A percentile compares a stretch with the other conserved stretches of the same genome.
Conservation (phyloP, 176 grass and related monocot genomes). For the Elymus sibiricus region DNA sequence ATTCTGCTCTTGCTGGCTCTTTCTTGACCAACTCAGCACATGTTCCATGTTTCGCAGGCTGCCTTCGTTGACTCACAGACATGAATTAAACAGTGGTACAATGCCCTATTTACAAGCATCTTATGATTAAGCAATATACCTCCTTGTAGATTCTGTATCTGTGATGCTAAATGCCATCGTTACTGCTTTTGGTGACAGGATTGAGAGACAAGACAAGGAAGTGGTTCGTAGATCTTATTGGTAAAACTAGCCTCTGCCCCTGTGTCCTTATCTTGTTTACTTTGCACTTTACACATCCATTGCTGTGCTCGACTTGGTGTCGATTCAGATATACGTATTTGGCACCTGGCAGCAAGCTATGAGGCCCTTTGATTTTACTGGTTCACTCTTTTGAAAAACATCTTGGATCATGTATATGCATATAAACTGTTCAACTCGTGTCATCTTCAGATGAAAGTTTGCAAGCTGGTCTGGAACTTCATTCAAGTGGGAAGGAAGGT, state of each 20-base stretch:
- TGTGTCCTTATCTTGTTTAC: not conserved
- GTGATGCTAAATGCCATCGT: not conserved
- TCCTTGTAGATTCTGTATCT: not conserved
- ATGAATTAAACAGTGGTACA: not conserved
- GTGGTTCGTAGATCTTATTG: not conserved
- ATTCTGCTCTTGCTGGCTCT: not conserved
- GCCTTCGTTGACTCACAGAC: not conserved
- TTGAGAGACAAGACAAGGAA: not conserved
- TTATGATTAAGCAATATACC: not conserved
- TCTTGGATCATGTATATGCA: not conserved
- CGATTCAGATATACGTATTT: not conserved
- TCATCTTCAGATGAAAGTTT: not conserved
- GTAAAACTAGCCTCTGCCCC: not conserved
- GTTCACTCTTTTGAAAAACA: not conserved
- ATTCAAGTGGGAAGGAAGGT: not conserved
- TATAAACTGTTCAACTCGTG: not conserved
- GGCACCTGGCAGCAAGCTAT: not conserved
- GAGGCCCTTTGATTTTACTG: not conserved
- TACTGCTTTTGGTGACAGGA: not conserved
- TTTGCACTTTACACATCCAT: not conserved
- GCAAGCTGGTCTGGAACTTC: not conserved
- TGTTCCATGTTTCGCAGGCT: not conserved
- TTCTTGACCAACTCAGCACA: not conserved
- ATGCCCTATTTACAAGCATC: not conserved
- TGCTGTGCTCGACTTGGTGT: not conserved